Conservation (phyloP, 345 rosid genomes). For the Rhizophora mangle region DNA sequence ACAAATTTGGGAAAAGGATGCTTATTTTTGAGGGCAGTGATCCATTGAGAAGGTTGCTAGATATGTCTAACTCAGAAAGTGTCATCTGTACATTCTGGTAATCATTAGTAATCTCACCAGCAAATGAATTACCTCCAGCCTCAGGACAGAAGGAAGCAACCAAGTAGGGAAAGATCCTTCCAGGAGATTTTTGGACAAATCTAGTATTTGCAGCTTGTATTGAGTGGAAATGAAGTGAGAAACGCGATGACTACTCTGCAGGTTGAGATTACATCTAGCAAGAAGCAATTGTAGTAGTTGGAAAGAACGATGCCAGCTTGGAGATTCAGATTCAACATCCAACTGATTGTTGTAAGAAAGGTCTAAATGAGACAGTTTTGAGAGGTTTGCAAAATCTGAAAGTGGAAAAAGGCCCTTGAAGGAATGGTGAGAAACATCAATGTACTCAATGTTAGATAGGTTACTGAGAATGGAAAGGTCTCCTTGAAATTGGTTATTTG, state of each 20-base stretch:
- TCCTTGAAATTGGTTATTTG: conserved; percentile 14
- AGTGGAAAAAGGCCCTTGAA: conserved; percentile 12
- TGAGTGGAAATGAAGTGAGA: conserved; percentile 14
- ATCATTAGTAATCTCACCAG: conserved; percentile 12
- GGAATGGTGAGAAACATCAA: conserved; percentile 15
- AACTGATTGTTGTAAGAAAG: conserved; percentile 22
- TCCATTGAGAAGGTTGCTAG: conserved; percentile 12
- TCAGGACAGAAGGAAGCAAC: conserved; percentile 17
- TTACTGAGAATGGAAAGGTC: conserved; percentile 13
- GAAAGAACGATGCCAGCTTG: conserved; percentile 22
- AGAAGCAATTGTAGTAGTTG: conserved; percentile 15
- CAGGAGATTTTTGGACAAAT: conserved; percentile 16
- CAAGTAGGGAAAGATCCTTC: conserved; percentile 15
- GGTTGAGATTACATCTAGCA: conserved; percentile 17
- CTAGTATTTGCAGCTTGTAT: background rate
- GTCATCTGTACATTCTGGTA: background rate
- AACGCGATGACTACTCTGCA: background rate
- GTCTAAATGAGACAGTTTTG: conserved; percentile 14
- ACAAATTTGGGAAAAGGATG: conserved; percentile 7
- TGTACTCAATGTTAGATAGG: conserved; percentile 6
- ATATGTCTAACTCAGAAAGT: conserved; percentile 14
- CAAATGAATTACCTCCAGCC: conserved; percentile 13
- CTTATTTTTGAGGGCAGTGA: conserved; percentile 5
- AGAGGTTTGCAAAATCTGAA: conserved; percentile 16
- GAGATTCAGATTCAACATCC: conserved; percentile 18